phyloP scores from a whole-genome alignment of 306 rosid species.

The Casuarina equisetifolia region DNA sequence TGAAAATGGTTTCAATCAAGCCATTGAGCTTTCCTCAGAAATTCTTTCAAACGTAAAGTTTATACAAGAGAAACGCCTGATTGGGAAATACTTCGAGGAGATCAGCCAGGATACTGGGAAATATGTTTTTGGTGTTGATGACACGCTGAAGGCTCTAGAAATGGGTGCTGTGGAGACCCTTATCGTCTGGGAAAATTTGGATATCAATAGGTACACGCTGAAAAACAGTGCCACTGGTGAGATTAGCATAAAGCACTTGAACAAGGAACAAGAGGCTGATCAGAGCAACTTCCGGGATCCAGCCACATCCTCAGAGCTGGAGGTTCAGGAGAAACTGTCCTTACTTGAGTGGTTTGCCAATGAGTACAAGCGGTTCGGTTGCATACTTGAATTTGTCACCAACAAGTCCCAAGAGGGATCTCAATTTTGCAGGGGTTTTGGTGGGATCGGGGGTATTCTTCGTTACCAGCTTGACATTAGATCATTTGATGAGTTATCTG shows the following conservation, averaged over 20 bases:
- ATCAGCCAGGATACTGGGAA: slow-evolving; percentile 18
- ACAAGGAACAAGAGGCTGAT: slow-evolving; percentile 12
- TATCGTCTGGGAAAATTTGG: slow-evolving; percentile 11
- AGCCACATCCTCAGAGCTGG: neutral
- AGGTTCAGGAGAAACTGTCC: slow-evolving; percentile 11
- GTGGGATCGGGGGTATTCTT: slow-evolving; percentile 11
- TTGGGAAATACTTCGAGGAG: slow-evolving; percentile 13
- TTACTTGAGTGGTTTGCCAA: slow-evolving; percentile 12
- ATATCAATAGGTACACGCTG: slow-evolving; percentile 9
- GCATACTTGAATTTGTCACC: slow-evolving; percentile 6
- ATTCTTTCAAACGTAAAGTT: slow-evolving; percentile 5
- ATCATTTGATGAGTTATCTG: slow-evolving; percentile 14
- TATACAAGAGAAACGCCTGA: slow-evolving; percentile 16
- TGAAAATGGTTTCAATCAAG: slow-evolving; percentile 18
- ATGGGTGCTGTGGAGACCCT: slow-evolving; percentile 18
- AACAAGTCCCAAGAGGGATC: slow-evolving; percentile 19
- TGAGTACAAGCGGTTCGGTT: slow-evolving; percentile 7
- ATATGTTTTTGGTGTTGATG: slow-evolving; percentile 12
- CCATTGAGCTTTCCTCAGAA: slow-evolving; percentile 10
- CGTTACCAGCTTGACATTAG: slow-evolving; percentile 14
- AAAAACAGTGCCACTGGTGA: slow-evolving; percentile 8
- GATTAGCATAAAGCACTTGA: slow-evolving; percentile 1
- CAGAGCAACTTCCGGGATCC: slow-evolving; percentile 12
- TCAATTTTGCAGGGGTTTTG: slow-evolving; percentile 13
- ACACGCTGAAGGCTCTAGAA: slow-evolving; percentile 7